These are phyloP conservation scores for Candolleomyces eurysporus DNA, from an alignment of 768 basidiomycete species.

Conservation along the genomic window DNA sequence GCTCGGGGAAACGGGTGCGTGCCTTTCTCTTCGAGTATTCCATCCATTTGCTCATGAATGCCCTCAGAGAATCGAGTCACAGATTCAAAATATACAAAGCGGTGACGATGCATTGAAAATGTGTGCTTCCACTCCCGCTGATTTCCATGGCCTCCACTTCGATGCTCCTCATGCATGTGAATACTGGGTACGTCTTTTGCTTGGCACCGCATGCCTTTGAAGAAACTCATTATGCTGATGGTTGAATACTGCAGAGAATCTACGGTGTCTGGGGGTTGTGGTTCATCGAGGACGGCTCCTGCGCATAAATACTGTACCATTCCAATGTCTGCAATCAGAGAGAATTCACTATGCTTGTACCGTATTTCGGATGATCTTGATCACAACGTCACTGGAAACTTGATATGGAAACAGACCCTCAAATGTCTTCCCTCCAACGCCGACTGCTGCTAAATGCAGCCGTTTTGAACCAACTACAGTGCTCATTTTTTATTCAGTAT, in stretches of 20 bases:
- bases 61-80: background rate
- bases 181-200: background rate
- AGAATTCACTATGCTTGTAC: too few species aligned
- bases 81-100: background rate
- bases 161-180: background rate
- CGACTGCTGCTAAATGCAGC: too few species aligned
- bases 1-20: background rate
- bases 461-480: too few species aligned
- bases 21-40: background rate
- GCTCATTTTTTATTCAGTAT: too few species aligned
- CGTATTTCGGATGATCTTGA: too few species aligned
- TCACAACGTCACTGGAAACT: too few species aligned
- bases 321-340: too few species aligned
- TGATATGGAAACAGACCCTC: too few species aligned
- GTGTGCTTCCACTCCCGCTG: background rate
- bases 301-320: background rate
- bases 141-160: background rate
- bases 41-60: too few species aligned
- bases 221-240: background rate
- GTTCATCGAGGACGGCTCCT: conserved; percentile 2
- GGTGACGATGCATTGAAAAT: background rate
- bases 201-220: background rate
- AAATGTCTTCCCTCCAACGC: too few species aligned
- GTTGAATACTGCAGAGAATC: background rate
- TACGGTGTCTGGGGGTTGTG: background rate